Evolutionary conservation across 1,284 basidiomycete genomes (phyloP), one percentile per base, ranked within the genome.

Genomic region (Trichosporon faecale): DNA sequence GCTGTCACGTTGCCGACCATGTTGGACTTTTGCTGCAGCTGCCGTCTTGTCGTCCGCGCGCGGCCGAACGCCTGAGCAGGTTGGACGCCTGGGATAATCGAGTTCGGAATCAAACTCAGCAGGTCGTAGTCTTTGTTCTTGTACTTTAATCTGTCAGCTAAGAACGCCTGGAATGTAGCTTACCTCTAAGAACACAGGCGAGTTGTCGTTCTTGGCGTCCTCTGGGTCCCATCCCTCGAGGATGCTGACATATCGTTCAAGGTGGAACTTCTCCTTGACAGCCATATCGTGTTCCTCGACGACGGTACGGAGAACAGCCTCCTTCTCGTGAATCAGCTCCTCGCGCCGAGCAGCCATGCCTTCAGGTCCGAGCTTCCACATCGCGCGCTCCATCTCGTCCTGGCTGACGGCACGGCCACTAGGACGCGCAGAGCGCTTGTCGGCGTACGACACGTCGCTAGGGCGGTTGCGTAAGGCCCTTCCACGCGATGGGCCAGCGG

Each of bases 211-310:
- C 78, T 94, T 94, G 8, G 91, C 91, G 44, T 85, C 91, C 79
- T 86, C 83, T 1, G 92, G 93, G 80, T 94, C 87, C 81, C 89
- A 95, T 5, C 86, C 81, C 14, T 79, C 86, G 52, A 93, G 83
- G 83, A 95, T 86, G 27, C 87, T 89, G 3, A 88, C 86, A 77
- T 91, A 95, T 69, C 90, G 86, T 74, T 94, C 90, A 82, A 95
- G 85, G 77, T 95, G 93, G 81, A 94, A 95, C 69, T 88, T 86
- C 80, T 96, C 92, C 71, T 93, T 88, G 66, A 95, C 91, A 80
- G 91, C 82, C 75, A 87, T 86, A 82, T 94, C 93, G 84, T 94
- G 92, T 71, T 79, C 85, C 70, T 91, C 88, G 72, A 89, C 80
- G 27, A 92, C 85, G 16, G 79, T 77, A 73, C 88, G 87, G 70